Conservation (phyloP, 176 grass and related monocot species). For the Aegilops speltoides region DNA sequence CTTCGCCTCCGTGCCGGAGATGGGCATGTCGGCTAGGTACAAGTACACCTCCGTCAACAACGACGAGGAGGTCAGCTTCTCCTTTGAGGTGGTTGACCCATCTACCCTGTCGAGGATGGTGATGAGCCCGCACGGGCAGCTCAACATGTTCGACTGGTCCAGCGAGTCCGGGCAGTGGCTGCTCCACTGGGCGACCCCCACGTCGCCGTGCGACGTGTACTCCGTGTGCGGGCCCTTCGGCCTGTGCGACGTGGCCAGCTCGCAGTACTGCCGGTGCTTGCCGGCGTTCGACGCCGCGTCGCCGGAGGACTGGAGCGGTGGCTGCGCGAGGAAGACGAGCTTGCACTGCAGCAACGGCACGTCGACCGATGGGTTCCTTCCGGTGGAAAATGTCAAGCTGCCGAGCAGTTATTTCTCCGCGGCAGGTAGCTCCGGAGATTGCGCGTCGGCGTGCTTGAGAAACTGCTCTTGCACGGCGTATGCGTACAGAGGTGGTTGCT, state of each 20-base stretch:
- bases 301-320: constrained; percentile 23
- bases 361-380: constrained; percentile 40
- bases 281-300: constrained; percentile 28
- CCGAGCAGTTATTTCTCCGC: constrained; percentile 17
- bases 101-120: constrained; percentile 32
- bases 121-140: constrained; percentile 45
- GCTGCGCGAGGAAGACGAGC: constrained; percentile 36
- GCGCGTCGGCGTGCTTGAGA: constrained; percentile 44
- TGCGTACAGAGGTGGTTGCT: constrained; percentile 13
- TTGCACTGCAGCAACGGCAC: constrained; percentile 17
- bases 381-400: constrained; percentile 32
- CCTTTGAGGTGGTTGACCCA: constrained; percentile 6
- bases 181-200: constrained; percentile 43
- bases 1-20: constrained; percentile 45
- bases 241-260: constrained; percentile 30
- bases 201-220: constrained; percentile 49
- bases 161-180: constrained; percentile 35
- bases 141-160: constrained; percentile 36
- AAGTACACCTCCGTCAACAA: constrained; percentile 12
- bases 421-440: constrained; percentile 8
- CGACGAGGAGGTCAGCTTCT: constrained; percentile 22
- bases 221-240: constrained; percentile 55
- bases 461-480: constrained; percentile 52
- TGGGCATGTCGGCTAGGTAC: constrained; percentile 19
- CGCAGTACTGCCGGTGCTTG: constrained; percentile 38